phyloP scores from a whole-genome alignment of 495 filamentous ascomycete genomes.

The Penicillium coprophilum region DNA sequence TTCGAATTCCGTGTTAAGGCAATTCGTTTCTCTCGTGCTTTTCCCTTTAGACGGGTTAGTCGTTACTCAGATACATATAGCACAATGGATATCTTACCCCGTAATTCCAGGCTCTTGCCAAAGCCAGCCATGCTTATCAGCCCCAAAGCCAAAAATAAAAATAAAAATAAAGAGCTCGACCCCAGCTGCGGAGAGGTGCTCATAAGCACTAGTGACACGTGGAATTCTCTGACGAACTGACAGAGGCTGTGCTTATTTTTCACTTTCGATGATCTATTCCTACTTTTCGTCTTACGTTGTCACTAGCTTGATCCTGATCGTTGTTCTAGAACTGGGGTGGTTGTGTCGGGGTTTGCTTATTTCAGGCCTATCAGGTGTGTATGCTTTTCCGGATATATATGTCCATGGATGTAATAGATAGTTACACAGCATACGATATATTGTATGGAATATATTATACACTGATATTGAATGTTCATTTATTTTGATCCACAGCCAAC shows the following conservation, averaged over 20 bases:
- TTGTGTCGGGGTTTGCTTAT: neutral
- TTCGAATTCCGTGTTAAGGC: neutral
- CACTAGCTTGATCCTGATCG: neutral
- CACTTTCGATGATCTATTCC: neutral
- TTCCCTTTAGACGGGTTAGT: neutral
- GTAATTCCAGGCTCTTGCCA: neutral
- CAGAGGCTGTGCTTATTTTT: conserved; percentile 6
- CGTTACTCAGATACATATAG: neutral
- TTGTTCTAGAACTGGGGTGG: neutral
- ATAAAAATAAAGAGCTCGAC: too few species aligned
- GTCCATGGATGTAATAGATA: neutral
- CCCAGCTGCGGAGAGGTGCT: neutral
- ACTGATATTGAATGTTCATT: neutral
- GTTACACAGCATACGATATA: neutral
- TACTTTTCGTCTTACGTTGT: neutral
- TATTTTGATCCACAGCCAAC: conserved; percentile 1
- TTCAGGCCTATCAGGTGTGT: neutral
- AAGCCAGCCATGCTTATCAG: neutral
- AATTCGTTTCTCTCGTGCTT: neutral
- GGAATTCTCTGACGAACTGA: conserved; percentile 8
- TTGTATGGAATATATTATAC: neutral
- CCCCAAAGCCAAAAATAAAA: neutral
- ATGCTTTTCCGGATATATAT: neutral
- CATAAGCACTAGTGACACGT: conserved; percentile 12
- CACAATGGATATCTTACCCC: neutral